Evolutionary conservation across 441 rosid genomes (phyloP).

Genomic region (Raphanus hybrid): DNA sequence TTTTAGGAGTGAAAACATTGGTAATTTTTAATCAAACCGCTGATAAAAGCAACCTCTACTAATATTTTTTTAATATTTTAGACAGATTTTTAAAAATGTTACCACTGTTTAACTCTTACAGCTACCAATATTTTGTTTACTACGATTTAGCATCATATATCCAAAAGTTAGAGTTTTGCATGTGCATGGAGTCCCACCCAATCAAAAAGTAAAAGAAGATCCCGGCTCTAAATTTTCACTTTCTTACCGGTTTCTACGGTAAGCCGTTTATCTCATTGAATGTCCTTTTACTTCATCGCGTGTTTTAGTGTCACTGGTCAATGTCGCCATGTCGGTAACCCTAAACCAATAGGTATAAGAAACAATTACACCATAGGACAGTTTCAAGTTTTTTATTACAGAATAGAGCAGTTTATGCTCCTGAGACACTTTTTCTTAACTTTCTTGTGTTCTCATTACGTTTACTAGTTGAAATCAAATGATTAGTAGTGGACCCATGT

Average conservation of each 20-base stretch:
- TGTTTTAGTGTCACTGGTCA: conserved; percentile 32
- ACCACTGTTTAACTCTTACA: neutral
- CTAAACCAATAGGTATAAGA: no score
- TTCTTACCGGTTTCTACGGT: neutral
- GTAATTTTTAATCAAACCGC: neutral
- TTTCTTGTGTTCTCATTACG: no score
- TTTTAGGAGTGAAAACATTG: neutral
- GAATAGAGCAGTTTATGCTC: no score
- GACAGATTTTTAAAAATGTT: neutral
- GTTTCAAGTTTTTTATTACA: no score
- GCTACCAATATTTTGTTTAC: neutral
- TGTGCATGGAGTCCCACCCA: neutral
- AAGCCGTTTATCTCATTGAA: neutral
- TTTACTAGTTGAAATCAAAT: no score
- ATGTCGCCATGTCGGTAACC: neutral
- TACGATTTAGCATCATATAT: neutral
- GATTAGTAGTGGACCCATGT: no score
- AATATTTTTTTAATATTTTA: neutral
- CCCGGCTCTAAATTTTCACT: neutral
- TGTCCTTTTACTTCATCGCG: neutral
- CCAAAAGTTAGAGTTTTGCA: neutral
- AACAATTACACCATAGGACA: no score
- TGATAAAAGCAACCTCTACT: neutral
- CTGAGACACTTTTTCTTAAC: no score
- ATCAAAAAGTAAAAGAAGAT: neutral